Conservation (phyloP, 2,329 filamentous ascomycete genomes). For the Neoascochyta sp. region DNA sequence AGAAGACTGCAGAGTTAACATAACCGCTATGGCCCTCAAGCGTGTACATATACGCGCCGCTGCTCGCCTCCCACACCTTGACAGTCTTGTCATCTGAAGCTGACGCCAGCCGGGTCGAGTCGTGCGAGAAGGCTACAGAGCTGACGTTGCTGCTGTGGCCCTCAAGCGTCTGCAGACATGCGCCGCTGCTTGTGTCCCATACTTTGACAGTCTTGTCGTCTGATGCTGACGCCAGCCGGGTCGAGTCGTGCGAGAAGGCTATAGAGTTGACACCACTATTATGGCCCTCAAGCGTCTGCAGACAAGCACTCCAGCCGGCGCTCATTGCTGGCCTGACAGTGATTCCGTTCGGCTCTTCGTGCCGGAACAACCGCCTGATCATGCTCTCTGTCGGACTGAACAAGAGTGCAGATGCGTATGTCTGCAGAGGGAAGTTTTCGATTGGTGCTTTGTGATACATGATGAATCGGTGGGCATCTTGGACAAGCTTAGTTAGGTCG, state of each 20-base stretch:
- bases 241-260: slow-evolving; percentile 21
- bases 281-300: slow-evolving; percentile 24
- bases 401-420: slow-evolving; percentile 21
- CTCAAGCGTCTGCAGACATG: slow-evolving; percentile 19
- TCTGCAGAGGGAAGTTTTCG: slow-evolving; percentile 18
- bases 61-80: slow-evolving; percentile 8
- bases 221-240: slow-evolving; percentile 5
- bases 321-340: slow-evolving; percentile 8
- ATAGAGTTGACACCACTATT: slow-evolving; percentile 10
- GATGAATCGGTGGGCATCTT: slow-evolving; percentile 19
- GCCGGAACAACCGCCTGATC: slow-evolving; percentile 10
- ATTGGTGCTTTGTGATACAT: slow-evolving; percentile 19
- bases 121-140: slow-evolving; percentile 23
- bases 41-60: slow-evolving; percentile 3
- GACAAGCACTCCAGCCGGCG: slow-evolving; percentile 6
- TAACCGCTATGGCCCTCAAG: slow-evolving; percentile 13
- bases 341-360: slow-evolving; percentile 16
- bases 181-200: slow-evolving; percentile 5
- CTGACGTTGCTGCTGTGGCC: slow-evolving; percentile 11
- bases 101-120: slow-evolving; percentile 8
- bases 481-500: no score
- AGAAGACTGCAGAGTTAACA: slow-evolving; percentile 16
- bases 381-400: slow-evolving; percentile 17
- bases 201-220: slow-evolving; percentile 4
- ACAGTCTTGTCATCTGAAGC: slow-evolving; percentile 3